Conservation (phyloP, 2,329 filamentous ascomycete genomes). For the Aspergillus eucalypticola region DNA sequence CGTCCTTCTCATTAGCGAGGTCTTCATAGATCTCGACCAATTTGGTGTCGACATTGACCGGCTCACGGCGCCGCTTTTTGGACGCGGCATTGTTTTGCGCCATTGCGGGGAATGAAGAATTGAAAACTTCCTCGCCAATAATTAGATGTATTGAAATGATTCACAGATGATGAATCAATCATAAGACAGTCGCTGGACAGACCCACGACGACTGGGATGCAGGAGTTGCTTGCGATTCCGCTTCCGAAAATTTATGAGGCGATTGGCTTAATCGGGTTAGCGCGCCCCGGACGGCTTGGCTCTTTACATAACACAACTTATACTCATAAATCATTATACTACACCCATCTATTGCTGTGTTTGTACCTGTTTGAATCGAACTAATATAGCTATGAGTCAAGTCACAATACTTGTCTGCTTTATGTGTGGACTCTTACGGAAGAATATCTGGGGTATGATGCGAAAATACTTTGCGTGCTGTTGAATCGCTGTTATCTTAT, state of each 20-base stretch:
- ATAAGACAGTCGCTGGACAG: slow-evolving; percentile 1
- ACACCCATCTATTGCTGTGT: too few relatives aligned
- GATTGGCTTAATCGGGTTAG: slow-evolving; percentile 23
- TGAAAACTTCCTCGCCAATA: not conserved
- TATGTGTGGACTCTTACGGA: too few relatives aligned
- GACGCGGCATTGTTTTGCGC: slow-evolving; percentile 25
- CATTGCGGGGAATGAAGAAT: slow-evolving; percentile 25
- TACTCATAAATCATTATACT: too few relatives aligned
- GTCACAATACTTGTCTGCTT: too few relatives aligned
- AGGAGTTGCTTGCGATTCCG: slow-evolving; percentile 6
- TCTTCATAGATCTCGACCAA: slow-evolving; percentile 53
- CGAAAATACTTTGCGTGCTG: too few relatives aligned
- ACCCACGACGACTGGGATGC: slow-evolving; percentile 1
- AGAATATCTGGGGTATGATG: too few relatives aligned
- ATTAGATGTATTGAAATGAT: not conserved
- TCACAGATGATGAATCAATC: not conserved
- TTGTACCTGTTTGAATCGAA: too few relatives aligned
- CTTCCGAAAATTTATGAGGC: slow-evolving; percentile 26
- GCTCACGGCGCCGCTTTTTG: slow-evolving; percentile 45
- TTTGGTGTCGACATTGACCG: slow-evolving; percentile 46
- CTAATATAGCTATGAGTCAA: too few relatives aligned
- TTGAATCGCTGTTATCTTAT: too few relatives aligned
- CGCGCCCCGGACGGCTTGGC: slow-evolving; percentile 11
- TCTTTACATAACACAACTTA: too few relatives aligned
- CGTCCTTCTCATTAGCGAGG: slow-evolving; percentile 49